Percentiles rank a stretch among this genome's conserved stretches.
These are phyloP conservation scores for Cyclotella choctawhatcheeana DNA, from an alignment of 108 stramenopile genomes.

Conservation along the genomic window DNA sequence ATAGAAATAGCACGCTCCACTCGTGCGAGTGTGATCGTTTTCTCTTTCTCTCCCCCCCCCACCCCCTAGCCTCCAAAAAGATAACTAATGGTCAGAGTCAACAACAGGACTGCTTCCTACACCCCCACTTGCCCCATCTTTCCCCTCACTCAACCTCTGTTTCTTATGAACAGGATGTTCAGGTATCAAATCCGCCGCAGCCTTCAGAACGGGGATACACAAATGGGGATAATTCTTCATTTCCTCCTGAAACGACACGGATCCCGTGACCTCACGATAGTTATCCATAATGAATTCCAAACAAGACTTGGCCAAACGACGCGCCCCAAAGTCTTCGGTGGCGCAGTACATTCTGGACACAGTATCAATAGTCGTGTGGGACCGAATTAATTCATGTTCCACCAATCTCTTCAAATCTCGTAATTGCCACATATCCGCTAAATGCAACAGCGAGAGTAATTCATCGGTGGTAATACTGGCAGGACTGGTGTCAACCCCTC, in stretches of 20 bases:
- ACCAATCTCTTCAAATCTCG: conserved; percentile 88
- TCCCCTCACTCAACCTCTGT: conserved; percentile 69
- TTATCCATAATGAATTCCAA: conserved; percentile 92
- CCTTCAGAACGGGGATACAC: conserved; percentile 90
- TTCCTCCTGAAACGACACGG: conserved; percentile 85
- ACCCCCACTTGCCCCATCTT: conserved; percentile 64
- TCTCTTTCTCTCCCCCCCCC: conserved; percentile 1
- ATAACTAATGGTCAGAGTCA: conserved; percentile 33
- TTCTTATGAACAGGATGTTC: conserved; percentile 86
- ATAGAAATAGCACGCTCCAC: too few relatives aligned
- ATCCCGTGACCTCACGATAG: conserved; percentile 83
- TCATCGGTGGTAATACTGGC: conserved; percentile 73
- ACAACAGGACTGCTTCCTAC: conserved; percentile 44
- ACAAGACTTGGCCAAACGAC: conserved; percentile 77
- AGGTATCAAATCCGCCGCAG: conserved; percentile 91
- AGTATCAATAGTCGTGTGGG: conserved; percentile 81
- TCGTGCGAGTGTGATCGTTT: too few relatives aligned
- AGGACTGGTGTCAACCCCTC: conserved; percentile 6
- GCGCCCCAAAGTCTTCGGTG: conserved; percentile 87
- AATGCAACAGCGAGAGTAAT: conserved; percentile 73
- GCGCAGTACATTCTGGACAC: conserved; percentile 89
- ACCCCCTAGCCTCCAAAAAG: not conserved
- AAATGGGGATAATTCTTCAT: conserved; percentile 91
- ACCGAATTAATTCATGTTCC: conserved; percentile 86
- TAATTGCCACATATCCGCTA: conserved; percentile 88